Evolutionary conservation across 2,329 filamentous ascomycete genomes (phyloP).

Genomic region (Elsinoe fawcettii): DNA sequence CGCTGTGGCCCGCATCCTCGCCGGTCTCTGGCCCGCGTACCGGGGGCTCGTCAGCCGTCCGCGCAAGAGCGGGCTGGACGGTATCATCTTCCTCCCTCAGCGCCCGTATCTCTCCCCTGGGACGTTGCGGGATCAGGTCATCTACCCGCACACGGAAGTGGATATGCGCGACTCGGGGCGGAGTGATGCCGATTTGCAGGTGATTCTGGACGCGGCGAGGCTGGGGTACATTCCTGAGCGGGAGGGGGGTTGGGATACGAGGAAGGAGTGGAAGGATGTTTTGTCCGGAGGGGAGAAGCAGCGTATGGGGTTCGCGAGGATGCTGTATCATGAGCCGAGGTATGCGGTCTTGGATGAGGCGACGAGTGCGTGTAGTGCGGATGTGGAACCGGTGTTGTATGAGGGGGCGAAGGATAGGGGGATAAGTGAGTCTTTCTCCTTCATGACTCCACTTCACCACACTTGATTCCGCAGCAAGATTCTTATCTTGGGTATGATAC

Average conservation of each 20-base stretch:
- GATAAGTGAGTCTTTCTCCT: slow-evolving; percentile 60
- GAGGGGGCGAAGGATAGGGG: slow-evolving; percentile 87
- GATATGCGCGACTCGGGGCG: slow-evolving; percentile 82
- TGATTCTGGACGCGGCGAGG: slow-evolving; percentile 71
- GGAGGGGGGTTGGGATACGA: slow-evolving; percentile 92
- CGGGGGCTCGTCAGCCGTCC: slow-evolving; percentile 85
- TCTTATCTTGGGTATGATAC: no score
- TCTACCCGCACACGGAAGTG: slow-evolving; percentile 89
- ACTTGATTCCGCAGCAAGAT: no score
- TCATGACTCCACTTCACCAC: no score
- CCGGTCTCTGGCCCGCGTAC: slow-evolving; percentile 93
- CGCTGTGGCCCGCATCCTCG: slow-evolving; percentile 76
- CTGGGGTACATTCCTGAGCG: slow-evolving; percentile 84
- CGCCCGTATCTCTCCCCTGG: slow-evolving; percentile 86
- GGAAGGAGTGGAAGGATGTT: slow-evolving; percentile 98
- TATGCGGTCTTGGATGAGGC: slow-evolving; percentile 96
- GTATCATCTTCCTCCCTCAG: slow-evolving; percentile 98
- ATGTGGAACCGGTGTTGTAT: slow-evolving; percentile 90
- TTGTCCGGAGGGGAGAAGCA: slow-evolving; percentile 97
- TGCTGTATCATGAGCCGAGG: slow-evolving; percentile 89
- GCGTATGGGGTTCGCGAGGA: slow-evolving; percentile 78
- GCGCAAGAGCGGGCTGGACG: slow-evolving; percentile 61
- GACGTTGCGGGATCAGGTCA: slow-evolving; percentile 91
- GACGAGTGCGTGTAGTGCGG: slow-evolving; percentile 85
- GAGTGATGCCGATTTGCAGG: slow-evolving; percentile 68